A percentile compares a stretch with the other conserved stretches of the same genome.
Conservation (phyloP, 2,329 filamentous ascomycete species). For the Podosphaera xanthii region DNA sequence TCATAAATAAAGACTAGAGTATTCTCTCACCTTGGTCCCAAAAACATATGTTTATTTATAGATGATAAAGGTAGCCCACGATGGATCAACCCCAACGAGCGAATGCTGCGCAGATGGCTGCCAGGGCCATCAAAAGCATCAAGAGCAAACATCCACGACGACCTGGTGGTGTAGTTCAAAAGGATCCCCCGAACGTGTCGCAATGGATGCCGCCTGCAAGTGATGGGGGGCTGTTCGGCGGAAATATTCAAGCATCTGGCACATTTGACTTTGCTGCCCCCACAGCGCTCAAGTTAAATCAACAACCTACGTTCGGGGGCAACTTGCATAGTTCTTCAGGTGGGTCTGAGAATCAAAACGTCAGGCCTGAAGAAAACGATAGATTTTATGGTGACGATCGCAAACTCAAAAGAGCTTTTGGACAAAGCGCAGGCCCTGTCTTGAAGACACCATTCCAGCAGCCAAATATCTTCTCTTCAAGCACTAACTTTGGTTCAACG, state of each 20-base stretch:
- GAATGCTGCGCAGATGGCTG: constrained; percentile 16
- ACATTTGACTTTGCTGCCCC: constrained; percentile 13
- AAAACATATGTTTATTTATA: constrained; percentile 5
- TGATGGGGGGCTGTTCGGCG: constrained; percentile 13
- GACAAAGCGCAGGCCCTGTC: background rate
- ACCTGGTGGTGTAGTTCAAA: constrained; percentile 1
- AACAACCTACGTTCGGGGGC: constrained; percentile 1
- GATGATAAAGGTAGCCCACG: background rate
- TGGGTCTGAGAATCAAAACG: background rate
- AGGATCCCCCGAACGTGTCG: background rate
- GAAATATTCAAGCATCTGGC: constrained; percentile 9
- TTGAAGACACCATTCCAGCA: background rate
- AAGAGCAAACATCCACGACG: constrained; percentile 3
- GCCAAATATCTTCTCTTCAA: background rate
- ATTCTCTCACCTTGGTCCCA: background rate
- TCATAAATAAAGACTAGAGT: too few relatives aligned
- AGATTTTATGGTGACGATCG: constrained; percentile 7
- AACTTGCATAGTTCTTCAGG: background rate
- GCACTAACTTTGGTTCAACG: background rate
- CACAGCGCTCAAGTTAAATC: constrained; percentile 4
- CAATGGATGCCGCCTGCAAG: constrained; percentile 4
- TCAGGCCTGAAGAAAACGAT: background rate
- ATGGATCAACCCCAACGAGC: constrained; percentile 12
- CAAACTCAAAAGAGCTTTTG: constrained; percentile 9
- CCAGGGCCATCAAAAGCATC: constrained; percentile 12